A percentile compares a stretch with the other conserved stretches of the same genome.
Evolutionary conservation across 2,329 filamentous ascomycete species (phyloP).

Genomic region (Colletotrichum caudatum): DNA sequence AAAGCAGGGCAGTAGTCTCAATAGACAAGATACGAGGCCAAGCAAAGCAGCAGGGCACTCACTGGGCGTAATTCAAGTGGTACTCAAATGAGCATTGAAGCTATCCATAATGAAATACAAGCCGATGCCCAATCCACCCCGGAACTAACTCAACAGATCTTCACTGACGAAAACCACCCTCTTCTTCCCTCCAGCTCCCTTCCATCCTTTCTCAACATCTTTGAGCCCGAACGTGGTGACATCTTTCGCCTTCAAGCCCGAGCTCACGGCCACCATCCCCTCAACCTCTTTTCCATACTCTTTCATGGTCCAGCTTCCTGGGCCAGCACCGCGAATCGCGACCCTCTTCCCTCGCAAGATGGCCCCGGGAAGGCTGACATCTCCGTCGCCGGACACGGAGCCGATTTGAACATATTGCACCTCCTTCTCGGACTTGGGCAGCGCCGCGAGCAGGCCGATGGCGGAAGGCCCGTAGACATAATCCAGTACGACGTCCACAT

Average conservation of each 20-base stretch:
- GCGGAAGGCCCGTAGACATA: slow-evolving; percentile 66
- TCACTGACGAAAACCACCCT: slow-evolving; percentile 49
- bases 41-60: not conserved
- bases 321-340: slow-evolving; percentile 59
- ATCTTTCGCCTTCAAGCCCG: slow-evolving; percentile 43
- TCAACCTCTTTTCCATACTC: slow-evolving; percentile 44
- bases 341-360: slow-evolving; percentile 63
- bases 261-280: slow-evolving; percentile 47
- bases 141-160: slow-evolving; percentile 23
- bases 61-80: not conserved
- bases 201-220: slow-evolving; percentile 48
- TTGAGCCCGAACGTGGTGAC: slow-evolving; percentile 44
- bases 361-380: slow-evolving; percentile 55
- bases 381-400: slow-evolving; percentile 53
- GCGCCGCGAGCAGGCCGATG: slow-evolving; percentile 54
- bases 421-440: slow-evolving; percentile 54
- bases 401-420: slow-evolving; percentile 68
- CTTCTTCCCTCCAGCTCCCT: slow-evolving; percentile 40
- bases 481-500: slow-evolving; percentile 67
- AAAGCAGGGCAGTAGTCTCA: not conserved
- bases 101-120: not conserved
- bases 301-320: slow-evolving; percentile 56
- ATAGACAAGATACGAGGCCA: not conserved
- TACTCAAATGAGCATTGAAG: not conserved
- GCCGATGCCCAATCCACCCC: not conserved